A percentile compares a stretch with the other conserved stretches of the same genome.
Conservation (phyloP, 2,329 filamentous ascomycete genomes). For the Penicillium frequentans region DNA sequence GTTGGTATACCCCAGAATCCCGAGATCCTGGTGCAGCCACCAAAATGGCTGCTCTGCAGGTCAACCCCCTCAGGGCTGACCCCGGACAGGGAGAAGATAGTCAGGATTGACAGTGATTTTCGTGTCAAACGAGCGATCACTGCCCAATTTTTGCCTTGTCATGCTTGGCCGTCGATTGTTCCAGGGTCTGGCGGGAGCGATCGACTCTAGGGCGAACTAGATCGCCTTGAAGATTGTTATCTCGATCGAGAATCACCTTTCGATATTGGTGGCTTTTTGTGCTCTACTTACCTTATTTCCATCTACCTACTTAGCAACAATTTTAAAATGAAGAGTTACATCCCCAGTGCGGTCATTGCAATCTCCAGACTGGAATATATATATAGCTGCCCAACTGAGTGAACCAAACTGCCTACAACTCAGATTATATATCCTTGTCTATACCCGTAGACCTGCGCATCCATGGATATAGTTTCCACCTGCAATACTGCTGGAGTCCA, state of each 20-base stretch:
- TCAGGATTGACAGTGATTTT: conserved; percentile 26
- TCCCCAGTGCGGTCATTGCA: background rate
- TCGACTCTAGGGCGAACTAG: conserved; percentile 13
- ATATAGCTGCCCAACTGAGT: background rate
- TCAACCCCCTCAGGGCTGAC: conserved; percentile 3
- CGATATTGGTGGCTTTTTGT: background rate
- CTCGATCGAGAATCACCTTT: background rate
- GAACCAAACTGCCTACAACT: background rate
- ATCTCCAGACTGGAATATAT: background rate
- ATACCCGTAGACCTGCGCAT: no score
- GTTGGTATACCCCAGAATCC: background rate
- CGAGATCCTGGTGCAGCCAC: conserved; percentile 1
- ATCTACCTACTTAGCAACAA: no score
- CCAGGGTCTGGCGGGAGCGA: conserved; percentile 14
- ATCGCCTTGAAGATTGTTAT: background rate
- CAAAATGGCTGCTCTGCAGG: conserved; percentile 3
- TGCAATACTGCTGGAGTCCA: no score
- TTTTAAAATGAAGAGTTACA: background rate
- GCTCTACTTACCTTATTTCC: background rate
- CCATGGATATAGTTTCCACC: no score
- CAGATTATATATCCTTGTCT: background rate
- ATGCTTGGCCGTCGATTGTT: conserved; percentile 17
- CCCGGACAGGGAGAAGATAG: conserved; percentile 19
- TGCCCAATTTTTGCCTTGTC: conserved; percentile 19
- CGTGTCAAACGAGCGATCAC: conserved; percentile 20